Evolutionary conservation across 495 filamentous ascomycete species (phyloP).

Genomic region (Diplogelasinospora grovesii): DNA sequence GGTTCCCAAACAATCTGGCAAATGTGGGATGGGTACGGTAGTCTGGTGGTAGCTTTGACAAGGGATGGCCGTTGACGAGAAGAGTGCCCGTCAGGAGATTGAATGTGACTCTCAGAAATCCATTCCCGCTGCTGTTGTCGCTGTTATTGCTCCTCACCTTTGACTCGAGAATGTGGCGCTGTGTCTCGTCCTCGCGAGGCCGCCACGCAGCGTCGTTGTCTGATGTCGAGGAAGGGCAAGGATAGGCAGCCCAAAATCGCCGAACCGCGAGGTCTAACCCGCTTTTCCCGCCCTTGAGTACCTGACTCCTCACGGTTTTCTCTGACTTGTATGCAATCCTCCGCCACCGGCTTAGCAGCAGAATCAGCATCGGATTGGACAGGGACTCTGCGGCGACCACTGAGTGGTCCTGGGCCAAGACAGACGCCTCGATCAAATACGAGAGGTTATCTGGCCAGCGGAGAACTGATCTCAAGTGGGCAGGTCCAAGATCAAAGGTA

Average conservation of each 20-base stretch:
- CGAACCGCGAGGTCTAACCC: conserved; percentile 9
- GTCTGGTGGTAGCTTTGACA: conserved; percentile 41
- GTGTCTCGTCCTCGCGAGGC: neutral
- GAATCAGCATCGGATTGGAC: neutral
- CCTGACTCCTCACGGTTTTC: neutral
- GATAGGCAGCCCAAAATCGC: conserved; percentile 13
- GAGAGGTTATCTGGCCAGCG: neutral
- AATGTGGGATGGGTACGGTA: conserved; percentile 37
- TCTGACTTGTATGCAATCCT: conserved; percentile 6
- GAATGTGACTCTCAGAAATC: conserved; percentile 32
- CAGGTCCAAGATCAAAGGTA: conserved; percentile 8
- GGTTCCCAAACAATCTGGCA: conserved; percentile 29
- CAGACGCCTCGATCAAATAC: conserved; percentile 2
- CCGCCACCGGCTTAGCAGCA: conserved; percentile 9
- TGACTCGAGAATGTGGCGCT: conserved; percentile 3
- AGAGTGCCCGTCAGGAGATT: conserved; percentile 51
- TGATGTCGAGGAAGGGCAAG: neutral
- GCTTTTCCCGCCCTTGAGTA: neutral
- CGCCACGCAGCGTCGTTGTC: conserved; percentile 1
- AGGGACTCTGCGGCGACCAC: neutral
- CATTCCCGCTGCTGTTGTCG: no score
- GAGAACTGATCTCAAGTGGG: conserved; percentile 2
- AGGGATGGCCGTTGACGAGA: conserved; percentile 48
- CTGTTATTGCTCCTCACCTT: no score
- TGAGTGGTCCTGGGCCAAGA: conserved; percentile 6